A percentile compares a stretch with the other conserved stretches of the same genome.
phyloP scores from a whole-genome alignment of 2,329 filamentous ascomycete genomes.

The Fusarium solani-melongenae region DNA sequence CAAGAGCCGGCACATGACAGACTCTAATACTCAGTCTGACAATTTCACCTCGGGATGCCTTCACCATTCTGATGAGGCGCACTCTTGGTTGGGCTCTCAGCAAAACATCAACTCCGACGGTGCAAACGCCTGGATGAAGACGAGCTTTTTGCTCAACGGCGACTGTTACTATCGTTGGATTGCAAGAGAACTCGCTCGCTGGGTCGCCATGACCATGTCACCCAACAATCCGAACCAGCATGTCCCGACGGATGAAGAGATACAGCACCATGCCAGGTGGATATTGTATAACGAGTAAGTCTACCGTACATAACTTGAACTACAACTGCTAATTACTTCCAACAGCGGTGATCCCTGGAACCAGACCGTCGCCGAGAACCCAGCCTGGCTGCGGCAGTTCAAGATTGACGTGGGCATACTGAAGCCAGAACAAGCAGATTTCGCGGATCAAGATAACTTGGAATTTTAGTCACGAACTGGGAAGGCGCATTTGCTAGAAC shows the following conservation, averaged over 20 bases:
- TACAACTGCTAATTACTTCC: neutral
- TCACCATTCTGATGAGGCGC: neutral
- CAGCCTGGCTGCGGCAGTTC: neutral
- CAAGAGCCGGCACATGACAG: neutral
- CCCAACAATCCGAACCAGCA: slow-evolving; percentile 26
- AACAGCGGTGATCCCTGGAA: neutral
- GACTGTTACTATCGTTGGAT: slow-evolving; percentile 11
- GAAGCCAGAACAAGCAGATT: neutral
- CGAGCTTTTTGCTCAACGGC: neutral
- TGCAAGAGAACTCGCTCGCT: slow-evolving; percentile 11
- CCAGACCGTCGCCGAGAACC: neutral
- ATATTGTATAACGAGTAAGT: slow-evolving; percentile 4
- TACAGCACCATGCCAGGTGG: slow-evolving; percentile 23
- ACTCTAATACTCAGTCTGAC: neutral
- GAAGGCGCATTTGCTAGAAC: neutral
- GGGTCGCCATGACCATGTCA: slow-evolving; percentile 24
- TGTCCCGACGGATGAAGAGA: slow-evolving; percentile 22
- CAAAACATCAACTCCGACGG: neutral
- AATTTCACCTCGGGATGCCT: neutral
- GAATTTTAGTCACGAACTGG: neutral
- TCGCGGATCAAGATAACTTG: neutral
- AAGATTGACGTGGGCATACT: neutral
- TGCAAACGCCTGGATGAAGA: neutral
- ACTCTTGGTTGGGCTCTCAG: neutral
- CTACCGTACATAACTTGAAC: too few relatives aligned